Base-by-base conservation (phyloP, 306 rosid species). In the Biancaea sappan region DNA sequence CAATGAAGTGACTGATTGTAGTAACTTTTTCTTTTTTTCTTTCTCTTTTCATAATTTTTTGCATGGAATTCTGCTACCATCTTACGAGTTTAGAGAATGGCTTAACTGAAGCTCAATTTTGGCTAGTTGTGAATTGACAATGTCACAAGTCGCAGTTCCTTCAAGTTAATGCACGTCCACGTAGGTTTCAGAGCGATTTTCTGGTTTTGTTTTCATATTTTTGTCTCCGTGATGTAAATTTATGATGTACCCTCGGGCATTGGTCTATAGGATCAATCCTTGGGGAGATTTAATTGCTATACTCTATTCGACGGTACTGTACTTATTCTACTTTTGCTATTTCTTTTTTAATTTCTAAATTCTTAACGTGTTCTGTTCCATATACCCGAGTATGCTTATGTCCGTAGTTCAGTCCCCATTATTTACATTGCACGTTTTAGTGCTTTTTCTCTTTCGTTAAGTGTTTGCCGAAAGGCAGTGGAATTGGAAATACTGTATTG, bases 41-140 rank as follows among this genome's bases (percentile, higher is more conserved):
- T 54, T 62, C 35, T 47, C 46, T 10, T 40, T 71, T 63, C 51
- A 59, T 73, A 53, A 73, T 41, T 58, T 79, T 81, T 76, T 75
- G 43, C 83, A 51, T 67, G 64, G 73, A 75, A 75, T 81, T 87
- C 84, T 60, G 19, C 64, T 66, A 47, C 47, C 78, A 65, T 71
- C 74, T 81, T 25, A 52, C 21, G 50, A 73, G 59, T 44, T 64
- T 58, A 56, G 76, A 74, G 81, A 35, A 63, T 71, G 73, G 81
- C 80, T 71, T 62, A 69, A 80, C 56, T n/a, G 76, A 70, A 77
- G 70, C 86, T 81, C 79, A 63, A 75, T 84, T 86, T 86, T 89
- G 82, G 82, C 65, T 82, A 76, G 75, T 74, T 62, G 60, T 77
- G 77, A 69, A 60, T 41, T 67, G 67, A 70, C 62, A 13, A n/a